Conservation (phyloP, 768 basidiomycete species). For the Pulveroboletus frians region DNA sequence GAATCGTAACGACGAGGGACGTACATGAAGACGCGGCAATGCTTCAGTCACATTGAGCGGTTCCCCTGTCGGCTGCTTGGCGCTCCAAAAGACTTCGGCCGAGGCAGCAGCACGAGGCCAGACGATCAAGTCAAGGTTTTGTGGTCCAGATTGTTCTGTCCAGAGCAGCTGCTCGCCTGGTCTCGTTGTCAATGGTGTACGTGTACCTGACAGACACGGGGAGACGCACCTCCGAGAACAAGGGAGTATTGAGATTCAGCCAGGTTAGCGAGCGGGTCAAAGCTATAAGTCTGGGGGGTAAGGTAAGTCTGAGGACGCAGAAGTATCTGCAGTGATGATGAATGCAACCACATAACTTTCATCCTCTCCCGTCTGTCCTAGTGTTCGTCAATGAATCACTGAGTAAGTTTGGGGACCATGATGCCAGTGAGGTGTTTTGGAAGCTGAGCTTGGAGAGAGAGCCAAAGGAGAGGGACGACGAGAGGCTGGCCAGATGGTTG, state of each 20-base stretch:
- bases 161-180: constrained; percentile 39
- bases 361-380: constrained; percentile 38
- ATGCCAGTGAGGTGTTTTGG: constrained; percentile 36
- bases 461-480: constrained; percentile 51
- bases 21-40: constrained; percentile 44
- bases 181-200: neutral
- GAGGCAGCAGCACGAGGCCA: constrained; percentile 48
- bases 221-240: constrained; percentile 34
- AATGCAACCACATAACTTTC: constrained; percentile 50
- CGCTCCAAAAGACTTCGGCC: constrained; percentile 54
- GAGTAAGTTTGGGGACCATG: constrained; percentile 30
- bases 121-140: constrained; percentile 25
- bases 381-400: constrained; percentile 41
- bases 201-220: neutral
- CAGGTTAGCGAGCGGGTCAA: constrained; percentile 45
- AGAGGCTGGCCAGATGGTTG: constrained; percentile 39
- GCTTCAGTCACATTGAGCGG: constrained; percentile 36
- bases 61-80: constrained; percentile 31
- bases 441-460: constrained; percentile 47
- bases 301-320: constrained; percentile 5
- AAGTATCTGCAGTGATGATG: constrained; percentile 56
- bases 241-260: constrained; percentile 31
- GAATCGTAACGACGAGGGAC: neutral
- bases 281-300: constrained; percentile 38
- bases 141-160: constrained; percentile 42